phyloP scores from a whole-genome alignment of 23 red algal genomes.

The Cyanidioschyzon merolae region DNA sequence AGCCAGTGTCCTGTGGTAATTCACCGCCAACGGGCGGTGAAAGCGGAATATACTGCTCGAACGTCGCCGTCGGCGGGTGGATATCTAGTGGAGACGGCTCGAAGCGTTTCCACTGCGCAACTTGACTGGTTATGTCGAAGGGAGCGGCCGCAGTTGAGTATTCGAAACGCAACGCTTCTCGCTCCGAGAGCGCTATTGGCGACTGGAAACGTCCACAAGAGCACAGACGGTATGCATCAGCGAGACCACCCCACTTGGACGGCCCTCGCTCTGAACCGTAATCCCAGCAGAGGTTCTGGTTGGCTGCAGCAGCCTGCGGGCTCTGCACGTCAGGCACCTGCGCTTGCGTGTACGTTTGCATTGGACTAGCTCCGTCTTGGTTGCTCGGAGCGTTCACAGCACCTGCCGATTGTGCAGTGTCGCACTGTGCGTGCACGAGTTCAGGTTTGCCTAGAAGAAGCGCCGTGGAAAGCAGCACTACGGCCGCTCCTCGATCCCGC shows the following conservation, averaged over 20 bases:
- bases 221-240: not conserved
- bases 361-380: not conserved
- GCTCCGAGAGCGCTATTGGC: slow-evolving; percentile 1
- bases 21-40: not conserved
- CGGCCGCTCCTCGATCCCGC: not conserved
- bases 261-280: not conserved
- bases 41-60: slow-evolving; percentile 8
- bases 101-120: not conserved
- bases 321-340: not conserved
- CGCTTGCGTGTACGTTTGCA: not conserved
- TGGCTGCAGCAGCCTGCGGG: not conserved
- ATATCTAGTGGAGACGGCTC: not conserved
- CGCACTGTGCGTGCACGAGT: not conserved
- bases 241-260: not conserved
- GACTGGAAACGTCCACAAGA: not conserved
- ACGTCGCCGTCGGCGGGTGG: not conserved
- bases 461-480: not conserved
- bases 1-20: not conserved
- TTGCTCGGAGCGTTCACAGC: not conserved
- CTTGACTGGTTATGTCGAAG: not conserved
- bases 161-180: not conserved
- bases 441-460: not conserved
- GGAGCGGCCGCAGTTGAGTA: not conserved
- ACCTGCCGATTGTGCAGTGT: not conserved
- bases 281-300: not conserved